Evolutionary conservation across 805 yeast genomes (phyloP).

Genomic region (Candida vaughaniae): DNA sequence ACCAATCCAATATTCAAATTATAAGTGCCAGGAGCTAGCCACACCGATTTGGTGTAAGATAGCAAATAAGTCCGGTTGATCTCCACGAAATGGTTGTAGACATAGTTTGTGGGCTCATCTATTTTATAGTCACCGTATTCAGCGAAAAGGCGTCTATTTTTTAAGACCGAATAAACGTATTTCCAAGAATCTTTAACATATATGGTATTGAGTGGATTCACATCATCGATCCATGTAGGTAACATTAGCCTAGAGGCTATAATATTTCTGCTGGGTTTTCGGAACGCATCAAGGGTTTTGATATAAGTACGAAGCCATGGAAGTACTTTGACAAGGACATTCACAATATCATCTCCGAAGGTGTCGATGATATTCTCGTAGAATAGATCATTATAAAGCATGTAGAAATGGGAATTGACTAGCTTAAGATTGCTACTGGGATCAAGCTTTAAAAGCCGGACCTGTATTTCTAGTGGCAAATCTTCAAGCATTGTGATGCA

Average conservation of each 20-base stretch:
- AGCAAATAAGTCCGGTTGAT: conserved; percentile 50
- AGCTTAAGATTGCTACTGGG: conserved; percentile 35
- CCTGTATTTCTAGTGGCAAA: conserved; percentile 47
- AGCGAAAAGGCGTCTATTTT: conserved; percentile 54
- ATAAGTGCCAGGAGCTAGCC: conserved; percentile 50
- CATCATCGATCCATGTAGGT: conserved; percentile 18
- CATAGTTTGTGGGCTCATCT: conserved; percentile 48
- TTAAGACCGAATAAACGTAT: conserved; percentile 48
- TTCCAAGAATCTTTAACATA: conserved; percentile 56
- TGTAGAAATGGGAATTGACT: conserved; percentile 44
- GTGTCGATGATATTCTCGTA: conserved; percentile 35
- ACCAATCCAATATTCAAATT: conserved; percentile 53
- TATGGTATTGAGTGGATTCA: conserved; percentile 22
- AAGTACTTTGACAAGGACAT: conserved; percentile 31
- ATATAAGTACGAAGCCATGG: conserved; percentile 40
- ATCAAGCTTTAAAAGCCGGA: conserved; percentile 27
- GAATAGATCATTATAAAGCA: conserved; percentile 50
- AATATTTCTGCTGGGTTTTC: conserved; percentile 24
- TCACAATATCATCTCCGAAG: conserved; percentile 37
- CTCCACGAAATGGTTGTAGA: conserved; percentile 45
- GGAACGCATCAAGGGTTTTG: conserved; percentile 36
- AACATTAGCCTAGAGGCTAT: conserved; percentile 29
- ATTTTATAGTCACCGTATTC: conserved; percentile 42
- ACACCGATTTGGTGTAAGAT: conserved; percentile 43
- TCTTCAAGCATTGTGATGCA: conserved; percentile 16